Evolutionary conservation across 441 rosid species (phyloP).

Genomic region (Populus hybrid): DNA sequence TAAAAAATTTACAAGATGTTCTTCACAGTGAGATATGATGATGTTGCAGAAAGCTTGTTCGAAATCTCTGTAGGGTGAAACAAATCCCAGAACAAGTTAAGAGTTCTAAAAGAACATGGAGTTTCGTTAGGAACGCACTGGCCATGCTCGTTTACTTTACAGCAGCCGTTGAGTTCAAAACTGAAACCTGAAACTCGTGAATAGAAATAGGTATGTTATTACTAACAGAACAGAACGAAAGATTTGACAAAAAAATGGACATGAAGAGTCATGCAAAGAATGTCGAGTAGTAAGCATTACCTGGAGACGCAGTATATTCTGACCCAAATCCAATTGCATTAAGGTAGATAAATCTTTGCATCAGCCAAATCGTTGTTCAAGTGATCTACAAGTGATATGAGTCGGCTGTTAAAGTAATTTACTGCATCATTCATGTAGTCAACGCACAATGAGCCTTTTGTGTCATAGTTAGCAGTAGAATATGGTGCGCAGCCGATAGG

Average conservation of each 20-base stretch:
- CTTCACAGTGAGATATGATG: neutral
- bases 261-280: too few relatives aligned
- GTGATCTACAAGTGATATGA: conserved; percentile 34
- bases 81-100: neutral
- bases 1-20: neutral
- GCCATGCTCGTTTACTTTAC: conserved; percentile 43
- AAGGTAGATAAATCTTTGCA: conserved; percentile 43
- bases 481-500: conserved; percentile 54
- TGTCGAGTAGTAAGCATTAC: neutral
- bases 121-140: neutral
- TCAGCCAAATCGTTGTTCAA: conserved; percentile 37
- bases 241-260: too few relatives aligned
- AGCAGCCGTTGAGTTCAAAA: conserved; percentile 38
- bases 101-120: neutral
- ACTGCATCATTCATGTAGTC: conserved; percentile 40
- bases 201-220: neutral
- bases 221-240: too few relatives aligned
- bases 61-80: neutral
- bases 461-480: conserved; percentile 16
- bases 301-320: conserved; percentile 4
- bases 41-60: neutral
- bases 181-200: conserved; percentile 29
- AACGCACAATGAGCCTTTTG: conserved; percentile 32
- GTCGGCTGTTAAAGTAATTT: conserved; percentile 38
- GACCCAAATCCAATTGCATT: conserved; percentile 14